Conservation (phyloP, 495 filamentous ascomycete genomes). For the Penicillium silybi region DNA sequence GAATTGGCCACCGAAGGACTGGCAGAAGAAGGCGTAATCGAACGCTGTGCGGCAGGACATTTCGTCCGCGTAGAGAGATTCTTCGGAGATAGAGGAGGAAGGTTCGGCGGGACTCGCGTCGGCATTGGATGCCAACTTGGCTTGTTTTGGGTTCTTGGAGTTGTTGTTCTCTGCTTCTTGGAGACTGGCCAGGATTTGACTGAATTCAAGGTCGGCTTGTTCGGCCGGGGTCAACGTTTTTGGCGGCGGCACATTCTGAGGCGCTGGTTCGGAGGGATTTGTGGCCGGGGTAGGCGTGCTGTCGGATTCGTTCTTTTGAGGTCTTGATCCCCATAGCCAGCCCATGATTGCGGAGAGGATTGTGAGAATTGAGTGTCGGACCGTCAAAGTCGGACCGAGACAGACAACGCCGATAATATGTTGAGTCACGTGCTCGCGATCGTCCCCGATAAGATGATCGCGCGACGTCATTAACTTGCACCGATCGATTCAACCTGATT, state of each 20-base stretch:
- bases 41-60: conserved; percentile 91
- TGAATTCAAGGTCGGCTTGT: conserved; percentile 59
- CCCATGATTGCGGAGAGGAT: conserved; percentile 35
- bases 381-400: background rate
- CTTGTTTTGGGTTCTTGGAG: conserved; percentile 14
- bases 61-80: conserved; percentile 66
- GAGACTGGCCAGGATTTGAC: conserved; percentile 53
- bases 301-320: conserved; percentile 18
- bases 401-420: conserved; percentile 4
- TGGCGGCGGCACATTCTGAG: conserved; percentile 27
- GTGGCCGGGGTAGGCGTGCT: conserved; percentile 17
- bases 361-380: background rate
- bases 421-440: conserved; percentile 6
- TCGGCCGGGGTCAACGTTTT: conserved; percentile 51
- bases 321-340: conserved; percentile 46
- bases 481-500: conserved; percentile 5
- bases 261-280: conserved; percentile 8
- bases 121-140: conserved; percentile 2
- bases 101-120: conserved; percentile 8
- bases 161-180: conserved; percentile 31
- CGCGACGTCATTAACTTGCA: conserved; percentile 12
- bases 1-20: conserved; percentile 86
- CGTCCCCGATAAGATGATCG: conserved; percentile 9
- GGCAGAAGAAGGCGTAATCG: conserved; percentile 93
- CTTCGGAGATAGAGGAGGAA: conserved; percentile 46